Percentiles rank a stretch among this genome's conserved stretches.
These are phyloP conservation scores for Cercospora janseana DNA, from an alignment of 2,329 filamentous ascomycete genomes.

Conservation along the genomic window DNA sequence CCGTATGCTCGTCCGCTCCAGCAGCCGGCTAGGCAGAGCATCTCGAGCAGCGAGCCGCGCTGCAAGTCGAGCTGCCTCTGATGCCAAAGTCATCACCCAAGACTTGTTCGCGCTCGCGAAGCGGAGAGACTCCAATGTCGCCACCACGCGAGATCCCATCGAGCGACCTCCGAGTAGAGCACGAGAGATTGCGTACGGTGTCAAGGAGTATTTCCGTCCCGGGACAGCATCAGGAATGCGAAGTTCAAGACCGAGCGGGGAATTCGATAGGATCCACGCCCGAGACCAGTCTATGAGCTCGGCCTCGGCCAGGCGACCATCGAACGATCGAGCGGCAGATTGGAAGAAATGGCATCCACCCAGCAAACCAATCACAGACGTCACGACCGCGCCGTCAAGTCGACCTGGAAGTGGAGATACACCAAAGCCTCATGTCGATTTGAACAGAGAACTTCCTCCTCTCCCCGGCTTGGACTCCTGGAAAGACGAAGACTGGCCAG, in stretches of 20 bases:
- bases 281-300: slow-evolving; percentile 30
- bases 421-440: slow-evolving; percentile 38
- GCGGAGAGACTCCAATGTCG: slow-evolving; percentile 12
- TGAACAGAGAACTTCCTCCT: slow-evolving; percentile 50
- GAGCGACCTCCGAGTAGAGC: slow-evolving; percentile 22
- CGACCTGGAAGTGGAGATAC: slow-evolving; percentile 10
- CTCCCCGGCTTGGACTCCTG: slow-evolving; percentile 47
- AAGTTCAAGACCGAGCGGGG: slow-evolving; percentile 30
- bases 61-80: slow-evolving; percentile 22
- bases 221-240: slow-evolving; percentile 26
- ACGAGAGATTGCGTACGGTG: slow-evolving; percentile 40
- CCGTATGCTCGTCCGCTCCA: slow-evolving; percentile 18
- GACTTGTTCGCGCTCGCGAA: slow-evolving; percentile 23
- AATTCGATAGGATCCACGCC: slow-evolving; percentile 33
- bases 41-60: slow-evolving; percentile 23
- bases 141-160: slow-evolving; percentile 10
- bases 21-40: slow-evolving; percentile 19
- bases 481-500: slow-evolving; percentile 30
- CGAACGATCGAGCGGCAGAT: slow-evolving; percentile 18
- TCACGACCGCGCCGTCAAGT: slow-evolving; percentile 13
- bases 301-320: slow-evolving; percentile 23
- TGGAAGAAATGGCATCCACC: slow-evolving; percentile 20
- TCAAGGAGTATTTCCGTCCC: slow-evolving; percentile 44
- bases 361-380: slow-evolving; percentile 18
- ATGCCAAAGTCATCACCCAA: slow-evolving; percentile 26